Evolutionary conservation across 371 early-diverging fungal genomes (phyloP).

Genomic region (Mortierella sp.): DNA sequence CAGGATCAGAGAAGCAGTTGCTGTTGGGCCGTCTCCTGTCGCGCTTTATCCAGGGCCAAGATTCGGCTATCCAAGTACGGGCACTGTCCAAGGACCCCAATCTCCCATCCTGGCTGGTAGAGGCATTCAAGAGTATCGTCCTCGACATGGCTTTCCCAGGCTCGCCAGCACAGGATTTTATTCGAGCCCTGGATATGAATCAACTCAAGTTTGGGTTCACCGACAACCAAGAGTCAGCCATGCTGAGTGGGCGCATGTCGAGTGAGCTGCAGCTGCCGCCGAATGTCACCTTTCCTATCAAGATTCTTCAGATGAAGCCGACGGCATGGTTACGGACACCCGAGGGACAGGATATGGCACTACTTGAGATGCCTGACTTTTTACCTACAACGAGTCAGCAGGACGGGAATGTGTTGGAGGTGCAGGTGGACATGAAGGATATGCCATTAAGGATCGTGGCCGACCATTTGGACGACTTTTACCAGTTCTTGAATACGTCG

Average conservation of each 20-base stretch:
- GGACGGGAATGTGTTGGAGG: conserved; percentile 32
- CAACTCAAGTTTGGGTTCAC: conserved; percentile 42
- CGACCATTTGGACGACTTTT: conserved; percentile 27
- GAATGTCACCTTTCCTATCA: conserved; percentile 55
- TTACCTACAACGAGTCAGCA: conserved; percentile 42
- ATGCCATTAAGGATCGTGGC: conserved; percentile 18
- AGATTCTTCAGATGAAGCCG: conserved; percentile 45
- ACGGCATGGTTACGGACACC: conserved; percentile 24
- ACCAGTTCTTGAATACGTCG: conserved; percentile 40
- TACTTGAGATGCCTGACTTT: conserved; percentile 25
- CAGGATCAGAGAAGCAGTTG: conserved; percentile 46
- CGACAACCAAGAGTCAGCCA: conserved; percentile 24
- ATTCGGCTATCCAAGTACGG: conserved; percentile 48
- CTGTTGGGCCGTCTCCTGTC: conserved; percentile 42
- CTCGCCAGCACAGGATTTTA: conserved; percentile 44
- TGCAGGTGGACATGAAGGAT: conserved; percentile 19
- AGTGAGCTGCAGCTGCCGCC: conserved; percentile 47
- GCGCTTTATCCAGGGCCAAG: conserved; percentile 42
- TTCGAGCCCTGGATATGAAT: conserved; percentile 39
- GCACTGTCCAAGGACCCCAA: conserved; percentile 38
- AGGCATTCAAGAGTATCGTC: conserved; percentile 38
- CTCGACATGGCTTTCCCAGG: conserved; percentile 52
- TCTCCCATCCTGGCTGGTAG: conserved; percentile 37
- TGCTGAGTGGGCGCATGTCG: conserved; percentile 30
- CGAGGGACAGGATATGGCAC: conserved; percentile 30